Evolutionary conservation across 106 monocot species (phyloP).

Genomic region (Dendrobium chrysotoxum): DNA sequence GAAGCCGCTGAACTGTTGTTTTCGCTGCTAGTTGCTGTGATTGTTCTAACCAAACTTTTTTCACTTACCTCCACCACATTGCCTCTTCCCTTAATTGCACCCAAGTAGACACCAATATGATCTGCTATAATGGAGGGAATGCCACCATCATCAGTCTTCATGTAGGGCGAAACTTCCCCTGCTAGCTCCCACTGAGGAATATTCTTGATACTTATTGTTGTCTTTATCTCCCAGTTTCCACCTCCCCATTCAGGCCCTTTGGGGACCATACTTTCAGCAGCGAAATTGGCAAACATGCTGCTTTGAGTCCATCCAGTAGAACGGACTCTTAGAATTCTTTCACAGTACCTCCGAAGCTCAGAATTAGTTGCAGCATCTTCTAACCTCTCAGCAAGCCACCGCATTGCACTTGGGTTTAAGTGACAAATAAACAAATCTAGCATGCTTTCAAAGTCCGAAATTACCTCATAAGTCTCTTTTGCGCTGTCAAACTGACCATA

Average conservation of each 20-base stretch:
- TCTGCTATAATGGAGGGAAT: conserved; percentile 76
- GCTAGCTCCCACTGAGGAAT: conserved; percentile 98
- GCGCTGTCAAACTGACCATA: conserved; percentile 98
- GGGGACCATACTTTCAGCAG: conserved; percentile 97
- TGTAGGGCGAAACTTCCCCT: conserved; percentile 92
- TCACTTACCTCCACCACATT: conserved; percentile 88
- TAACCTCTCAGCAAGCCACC: conserved; percentile 77
- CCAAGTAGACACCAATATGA: conserved; percentile 91
- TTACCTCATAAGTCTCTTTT: conserved; percentile 96
- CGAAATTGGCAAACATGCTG: conserved; percentile 84
- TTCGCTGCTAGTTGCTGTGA: conserved; percentile 39
- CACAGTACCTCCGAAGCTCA: conserved; percentile 79
- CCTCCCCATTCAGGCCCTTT: conserved; percentile 99
- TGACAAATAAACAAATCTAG: conserved; percentile 98
- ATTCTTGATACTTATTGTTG: conserved; percentile 60
- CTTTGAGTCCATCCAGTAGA: conserved; percentile 95
- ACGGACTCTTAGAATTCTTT: conserved; percentile 82
- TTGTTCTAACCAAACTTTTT: conserved; percentile 71
- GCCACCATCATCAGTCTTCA: conserved; percentile 80
- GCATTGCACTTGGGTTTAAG: conserved; percentile 90
- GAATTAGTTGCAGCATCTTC: conserved; percentile 70
- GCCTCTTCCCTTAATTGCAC: conserved; percentile 72
- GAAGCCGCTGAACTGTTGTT: conserved; percentile 5
- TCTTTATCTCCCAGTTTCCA: conserved; percentile 97
- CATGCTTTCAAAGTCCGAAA: conserved; percentile 89